These are phyloP conservation scores for Pseudognaphalium luteoalbum DNA, from an alignment of 129 eudicot species.

Conservation along the genomic window DNA sequence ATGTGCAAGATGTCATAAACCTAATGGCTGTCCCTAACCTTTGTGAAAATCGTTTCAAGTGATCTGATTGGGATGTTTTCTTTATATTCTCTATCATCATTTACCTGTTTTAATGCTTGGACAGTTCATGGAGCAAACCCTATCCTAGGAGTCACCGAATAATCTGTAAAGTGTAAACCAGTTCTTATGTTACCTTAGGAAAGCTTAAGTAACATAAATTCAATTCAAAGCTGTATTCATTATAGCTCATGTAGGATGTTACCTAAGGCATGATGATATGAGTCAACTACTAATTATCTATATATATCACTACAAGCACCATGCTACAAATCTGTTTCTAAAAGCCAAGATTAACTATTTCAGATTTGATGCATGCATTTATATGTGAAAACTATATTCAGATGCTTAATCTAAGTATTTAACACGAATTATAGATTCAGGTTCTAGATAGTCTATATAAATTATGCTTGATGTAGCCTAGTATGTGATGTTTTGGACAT, in stretches of 20 bases:
- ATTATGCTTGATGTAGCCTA: neutral
- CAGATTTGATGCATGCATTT: neutral
- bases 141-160: neutral
- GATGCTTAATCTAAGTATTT: neutral
- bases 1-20: neutral
- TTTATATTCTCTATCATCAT: neutral
- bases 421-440: neutral
- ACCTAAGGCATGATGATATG: neutral
- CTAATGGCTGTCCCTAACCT: neutral
- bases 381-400: neutral
- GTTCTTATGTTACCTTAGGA: neutral
- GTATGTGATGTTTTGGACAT: neutral
- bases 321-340: neutral
- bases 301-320: neutral
- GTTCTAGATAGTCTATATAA: neutral
- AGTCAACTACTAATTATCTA: neutral
- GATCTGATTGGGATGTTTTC: conserved; percentile 5
- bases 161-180: neutral
- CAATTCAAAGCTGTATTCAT: neutral
- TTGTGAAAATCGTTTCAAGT: neutral
- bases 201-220: neutral
- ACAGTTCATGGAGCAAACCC: neutral
- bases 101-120: neutral
- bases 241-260: neutral
- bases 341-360: neutral